Base-by-base conservation (phyloP, 805 yeast species). In the Starmerella cellae region DNA sequence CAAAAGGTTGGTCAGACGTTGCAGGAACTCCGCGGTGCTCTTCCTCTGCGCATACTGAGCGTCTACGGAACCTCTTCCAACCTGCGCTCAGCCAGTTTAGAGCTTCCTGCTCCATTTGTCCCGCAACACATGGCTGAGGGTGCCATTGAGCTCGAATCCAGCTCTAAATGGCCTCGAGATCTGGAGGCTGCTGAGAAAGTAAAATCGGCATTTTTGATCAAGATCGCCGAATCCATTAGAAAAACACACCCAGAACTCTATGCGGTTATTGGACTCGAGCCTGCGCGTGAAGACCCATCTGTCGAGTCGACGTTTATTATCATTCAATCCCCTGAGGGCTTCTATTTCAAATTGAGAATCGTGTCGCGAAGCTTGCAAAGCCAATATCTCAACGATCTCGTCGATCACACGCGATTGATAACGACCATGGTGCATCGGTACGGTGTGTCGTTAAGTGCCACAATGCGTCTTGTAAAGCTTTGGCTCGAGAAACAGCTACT, bases 101-200 rank as follows among this genome's bases (percentile, higher is more conserved):
- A 78, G 42, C 77, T 75, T 49, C 97, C 97, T 0, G 82, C 75
- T 31, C 49, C 55, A 10, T 59, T 55, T 31, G 56, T 55, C 26
- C 55, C 56, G 9, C 28, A 42, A 18, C 38, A 35, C 14, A 75
- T 83, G 67, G 82, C 80, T 53, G 87, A 82, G 35, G 77, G 79
- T 14, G 69, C 91, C 9, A 58, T 91, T 29, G 94, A 87, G 60
- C 83, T 91, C 60, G 98, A 91, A 63, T 67, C 82, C 3, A 82
- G 95, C 2, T 70, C 74, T n/a, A 76, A 77, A 59, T 91, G 99
- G 99, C 99, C 99, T 2, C 94, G 82, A 60, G 95, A 91, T 58
- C 59, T 84, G 5, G 63, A 69, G 31, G 85, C 95, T 2, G 63
- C 85, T 42, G 97, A 91, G 59, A 78, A 80, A 55, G 80, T 94